Evolutionary conservation across 306 rosid species (phyloP).

Genomic region (Rosa rugosa): DNA sequence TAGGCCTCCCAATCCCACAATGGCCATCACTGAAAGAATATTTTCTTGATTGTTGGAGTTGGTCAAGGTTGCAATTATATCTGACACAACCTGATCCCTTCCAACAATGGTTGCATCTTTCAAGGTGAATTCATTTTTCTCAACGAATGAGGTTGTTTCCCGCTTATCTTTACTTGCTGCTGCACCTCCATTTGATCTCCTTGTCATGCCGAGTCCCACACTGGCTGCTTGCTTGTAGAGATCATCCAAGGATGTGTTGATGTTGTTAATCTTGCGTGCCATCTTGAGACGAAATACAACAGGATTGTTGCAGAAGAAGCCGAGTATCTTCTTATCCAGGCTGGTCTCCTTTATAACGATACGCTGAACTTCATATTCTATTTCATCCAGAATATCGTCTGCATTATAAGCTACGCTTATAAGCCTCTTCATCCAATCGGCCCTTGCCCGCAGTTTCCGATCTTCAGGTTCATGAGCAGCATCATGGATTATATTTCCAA

Average conservation of each 20-base stretch:
- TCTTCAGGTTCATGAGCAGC: no score
- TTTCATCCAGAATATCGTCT: no score
- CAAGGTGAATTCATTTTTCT: background rate
- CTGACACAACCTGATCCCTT: background rate
- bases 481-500: no score
- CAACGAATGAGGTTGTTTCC: background rate
- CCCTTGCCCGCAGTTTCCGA: no score
- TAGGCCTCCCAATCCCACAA: no score
- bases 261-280: background rate
- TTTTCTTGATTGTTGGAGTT: no score
- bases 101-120: background rate
- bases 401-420: no score
- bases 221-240: background rate
- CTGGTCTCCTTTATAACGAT: no score
- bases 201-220: no score
- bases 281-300: background rate
- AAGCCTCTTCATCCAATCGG: no score
- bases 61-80: background rate
- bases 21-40: no score
- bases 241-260: background rate
- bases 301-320: background rate
- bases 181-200: background rate
- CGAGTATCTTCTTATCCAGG: background rate
- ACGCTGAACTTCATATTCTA: no score
- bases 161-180: background rate